Conservation (phyloP, 495 filamentous ascomycete genomes). For the Chaetomium cochliodes region DNA sequence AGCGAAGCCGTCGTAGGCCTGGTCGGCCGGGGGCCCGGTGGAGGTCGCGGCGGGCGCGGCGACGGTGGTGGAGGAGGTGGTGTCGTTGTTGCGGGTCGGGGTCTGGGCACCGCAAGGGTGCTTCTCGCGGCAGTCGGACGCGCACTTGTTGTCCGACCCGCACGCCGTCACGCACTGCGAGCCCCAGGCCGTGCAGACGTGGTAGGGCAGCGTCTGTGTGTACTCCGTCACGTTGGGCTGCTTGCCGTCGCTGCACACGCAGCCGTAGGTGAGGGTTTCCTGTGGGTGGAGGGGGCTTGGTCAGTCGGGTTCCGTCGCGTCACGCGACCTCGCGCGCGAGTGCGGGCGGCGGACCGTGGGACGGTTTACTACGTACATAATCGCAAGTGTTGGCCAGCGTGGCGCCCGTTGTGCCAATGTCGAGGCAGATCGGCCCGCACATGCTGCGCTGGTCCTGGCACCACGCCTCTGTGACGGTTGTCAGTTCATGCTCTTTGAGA, state of each 20-base stretch:
- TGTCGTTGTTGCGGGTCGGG: slow-evolving; percentile 61
- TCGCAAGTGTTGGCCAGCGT: slow-evolving; percentile 66
- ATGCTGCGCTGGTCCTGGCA: slow-evolving; percentile 63
- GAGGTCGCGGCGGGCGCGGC: slow-evolving; percentile 43
- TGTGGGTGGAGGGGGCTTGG: slow-evolving; percentile 35
- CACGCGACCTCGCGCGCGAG: no score
- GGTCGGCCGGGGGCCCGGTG: slow-evolving; percentile 38
- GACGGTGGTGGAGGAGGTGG: slow-evolving; percentile 52
- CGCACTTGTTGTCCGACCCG: slow-evolving; percentile 57
- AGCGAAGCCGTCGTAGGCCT: slow-evolving; percentile 52
- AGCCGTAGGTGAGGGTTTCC: slow-evolving; percentile 66
- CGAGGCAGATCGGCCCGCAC: slow-evolving; percentile 78
- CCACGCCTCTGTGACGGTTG: slow-evolving; percentile 57
- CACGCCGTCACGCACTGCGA: slow-evolving; percentile 69
- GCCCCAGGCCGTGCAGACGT: slow-evolving; percentile 70
- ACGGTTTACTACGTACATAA: slow-evolving; percentile 53
- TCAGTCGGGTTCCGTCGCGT: slow-evolving; percentile 12
- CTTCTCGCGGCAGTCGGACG: slow-evolving; percentile 61
- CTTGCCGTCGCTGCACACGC: slow-evolving; percentile 70
- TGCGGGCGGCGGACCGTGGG: not conserved
- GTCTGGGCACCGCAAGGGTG: slow-evolving; percentile 79
- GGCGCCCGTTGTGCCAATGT: slow-evolving; percentile 53
- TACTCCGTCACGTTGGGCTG: slow-evolving; percentile 78
- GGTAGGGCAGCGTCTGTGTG: slow-evolving; percentile 84
- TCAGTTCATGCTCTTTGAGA: not conserved